phyloP scores from a whole-genome alignment of 306 rosid species.

The Vigna trinervia region DNA sequence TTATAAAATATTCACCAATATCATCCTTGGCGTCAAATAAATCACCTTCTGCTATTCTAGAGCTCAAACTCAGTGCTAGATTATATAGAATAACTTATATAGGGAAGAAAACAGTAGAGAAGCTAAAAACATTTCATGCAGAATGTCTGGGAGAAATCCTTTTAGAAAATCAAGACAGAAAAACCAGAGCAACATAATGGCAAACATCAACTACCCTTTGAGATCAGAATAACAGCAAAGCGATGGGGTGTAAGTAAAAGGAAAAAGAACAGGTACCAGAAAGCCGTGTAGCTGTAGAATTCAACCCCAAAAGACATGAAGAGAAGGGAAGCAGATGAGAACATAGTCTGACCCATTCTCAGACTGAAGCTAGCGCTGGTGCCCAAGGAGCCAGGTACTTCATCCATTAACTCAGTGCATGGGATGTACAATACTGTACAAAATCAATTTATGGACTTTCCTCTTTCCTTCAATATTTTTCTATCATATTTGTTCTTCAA shows the following conservation, averaged over 20 bases:
- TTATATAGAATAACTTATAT: neutral
- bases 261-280: conserved; percentile 61
- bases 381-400: conserved; percentile 78
- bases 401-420: conserved; percentile 63
- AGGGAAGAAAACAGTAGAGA: conserved; percentile 6
- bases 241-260: neutral
- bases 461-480: conserved; percentile 48
- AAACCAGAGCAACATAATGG: conserved; percentile 2
- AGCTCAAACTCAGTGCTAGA: conserved; percentile 18
- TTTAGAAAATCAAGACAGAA: conserved; percentile 9
- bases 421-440: neutral
- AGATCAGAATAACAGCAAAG: conserved; percentile 26
- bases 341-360: conserved; percentile 82
- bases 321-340: conserved; percentile 82
- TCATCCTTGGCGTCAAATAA: conserved; percentile 4
- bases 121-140: conserved; percentile 10
- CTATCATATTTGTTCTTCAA: conserved; percentile 52
- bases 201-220: neutral
- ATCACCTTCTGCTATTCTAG: neutral
- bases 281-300: conserved; percentile 88
- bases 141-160: conserved; percentile 7
- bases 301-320: conserved; percentile 88
- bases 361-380: conserved; percentile 74
- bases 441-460: conserved; percentile 37
- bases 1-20: neutral